These are phyloP conservation scores for Claviceps cyperi DNA, from an alignment of 2,329 filamentous ascomycete species.

Conservation along the genomic window DNA sequence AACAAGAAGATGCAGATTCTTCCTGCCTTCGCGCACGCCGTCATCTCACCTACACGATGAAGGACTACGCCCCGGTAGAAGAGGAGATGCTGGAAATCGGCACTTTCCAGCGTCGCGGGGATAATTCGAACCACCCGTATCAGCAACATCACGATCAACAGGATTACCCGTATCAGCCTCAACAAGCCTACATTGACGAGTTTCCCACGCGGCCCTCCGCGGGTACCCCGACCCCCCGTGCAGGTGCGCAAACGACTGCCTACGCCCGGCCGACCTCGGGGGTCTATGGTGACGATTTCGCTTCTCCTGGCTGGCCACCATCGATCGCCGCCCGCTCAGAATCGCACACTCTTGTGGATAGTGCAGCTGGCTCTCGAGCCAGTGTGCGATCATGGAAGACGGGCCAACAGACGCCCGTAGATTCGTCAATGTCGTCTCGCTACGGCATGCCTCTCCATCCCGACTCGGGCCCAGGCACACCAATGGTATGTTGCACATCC, in stretches of 20 bases:
- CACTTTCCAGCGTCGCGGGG: constrained; percentile 10
- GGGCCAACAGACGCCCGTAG: constrained; percentile 8
- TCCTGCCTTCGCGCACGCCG: background rate
- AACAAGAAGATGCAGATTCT: background rate
- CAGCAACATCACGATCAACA: constrained; percentile 11
- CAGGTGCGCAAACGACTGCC: background rate
- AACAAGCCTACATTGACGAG: constrained; percentile 11
- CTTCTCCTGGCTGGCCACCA: constrained; percentile 9
- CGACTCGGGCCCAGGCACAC: constrained; percentile 7
- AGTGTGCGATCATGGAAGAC: constrained; percentile 13
- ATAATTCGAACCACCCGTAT: constrained; percentile 1
- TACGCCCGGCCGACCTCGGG: constrained; percentile 3
- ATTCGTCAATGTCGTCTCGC: constrained; percentile 5
- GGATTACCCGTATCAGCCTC: constrained; percentile 14
- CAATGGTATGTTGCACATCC: constrained; percentile 6
- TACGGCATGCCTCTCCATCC: constrained; percentile 6
- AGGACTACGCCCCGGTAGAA: constrained; percentile 16
- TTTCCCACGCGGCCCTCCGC: background rate
- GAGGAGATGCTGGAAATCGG: constrained; percentile 23
- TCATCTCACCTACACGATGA: constrained; percentile 11
- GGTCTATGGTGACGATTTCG: constrained; percentile 4
- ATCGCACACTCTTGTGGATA: constrained; percentile 16
- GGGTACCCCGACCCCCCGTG: constrained; percentile 2
- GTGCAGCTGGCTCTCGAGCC: constrained; percentile 12
- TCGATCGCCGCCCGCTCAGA: constrained; percentile 12